Evolutionary conservation across 2,329 filamentous ascomycete genomes (phyloP).

Genomic region (Fusarium hainanense): DNA sequence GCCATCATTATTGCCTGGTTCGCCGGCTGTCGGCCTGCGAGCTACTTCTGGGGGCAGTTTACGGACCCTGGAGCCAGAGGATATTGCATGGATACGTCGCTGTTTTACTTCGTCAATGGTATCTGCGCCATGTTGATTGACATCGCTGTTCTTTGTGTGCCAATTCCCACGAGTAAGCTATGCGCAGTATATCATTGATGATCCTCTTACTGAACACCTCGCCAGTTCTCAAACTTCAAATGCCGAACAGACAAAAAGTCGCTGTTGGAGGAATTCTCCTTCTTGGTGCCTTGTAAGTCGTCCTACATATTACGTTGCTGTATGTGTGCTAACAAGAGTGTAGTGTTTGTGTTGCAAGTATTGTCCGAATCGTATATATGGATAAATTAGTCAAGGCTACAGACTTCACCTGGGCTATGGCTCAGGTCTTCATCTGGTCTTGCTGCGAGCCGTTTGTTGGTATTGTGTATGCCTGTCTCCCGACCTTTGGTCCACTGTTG

Average conservation of each 20-base stretch:
- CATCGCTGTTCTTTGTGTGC: neutral
- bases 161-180: neutral
- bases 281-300: neutral
- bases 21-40: slow-evolving; percentile 2
- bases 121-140: slow-evolving; percentile 13
- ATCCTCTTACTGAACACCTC: neutral
- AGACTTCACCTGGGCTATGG: slow-evolving; percentile 5
- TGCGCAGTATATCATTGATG: rapidly evolving
- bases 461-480: neutral
- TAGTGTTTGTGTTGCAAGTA: slow-evolving; percentile 4
- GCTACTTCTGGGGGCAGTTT: slow-evolving; percentile 15
- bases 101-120: slow-evolving; percentile 5
- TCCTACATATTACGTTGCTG: rapidly evolving
- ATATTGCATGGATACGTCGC: neutral
- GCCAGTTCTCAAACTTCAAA: neutral
- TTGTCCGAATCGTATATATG: slow-evolving; percentile 5
- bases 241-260: neutral
- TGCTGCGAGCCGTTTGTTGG: neutral
- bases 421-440: slow-evolving; percentile 3
- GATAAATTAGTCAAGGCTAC: neutral
- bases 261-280: neutral
- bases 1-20: slow-evolving; percentile 10
- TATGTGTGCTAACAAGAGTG: neutral
- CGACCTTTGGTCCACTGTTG: neutral
- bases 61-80: neutral